Conservation (phyloP, 495 filamentous ascomycete genomes). For the Letharia columbiana region DNA sequence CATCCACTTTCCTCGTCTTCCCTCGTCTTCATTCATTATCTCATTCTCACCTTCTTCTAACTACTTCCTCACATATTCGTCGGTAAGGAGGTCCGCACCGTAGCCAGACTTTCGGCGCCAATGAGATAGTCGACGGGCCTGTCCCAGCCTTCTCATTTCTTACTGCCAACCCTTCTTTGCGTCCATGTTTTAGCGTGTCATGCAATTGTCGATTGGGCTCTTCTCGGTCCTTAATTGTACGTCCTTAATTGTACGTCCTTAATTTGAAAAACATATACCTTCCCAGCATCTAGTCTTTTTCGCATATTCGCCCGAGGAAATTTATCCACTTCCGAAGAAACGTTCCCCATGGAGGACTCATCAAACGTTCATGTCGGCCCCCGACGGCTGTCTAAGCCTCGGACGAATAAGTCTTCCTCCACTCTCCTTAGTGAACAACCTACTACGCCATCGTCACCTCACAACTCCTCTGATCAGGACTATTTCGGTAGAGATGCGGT, state of each 20-base stretch:
- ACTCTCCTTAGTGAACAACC: conserved; percentile 15
- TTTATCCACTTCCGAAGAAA: neutral
- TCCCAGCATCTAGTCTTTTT: neutral
- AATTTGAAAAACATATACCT: neutral
- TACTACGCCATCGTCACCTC: conserved; percentile 15
- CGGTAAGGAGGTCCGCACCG: neutral
- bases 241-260: neutral
- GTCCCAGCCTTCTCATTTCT: conserved; percentile 1
- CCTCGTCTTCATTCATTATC: neutral
- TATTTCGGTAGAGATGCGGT: conserved; percentile 18
- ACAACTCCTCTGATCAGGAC: conserved; percentile 22
- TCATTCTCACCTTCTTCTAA: neutral
- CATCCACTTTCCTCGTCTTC: neutral
- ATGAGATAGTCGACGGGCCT: neutral
- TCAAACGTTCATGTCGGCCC: conserved; percentile 4
- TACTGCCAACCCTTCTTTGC: neutral
- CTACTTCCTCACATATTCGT: neutral
- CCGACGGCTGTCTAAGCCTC: conserved; percentile 14
- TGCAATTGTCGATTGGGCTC: neutral
- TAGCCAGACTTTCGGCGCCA: neutral
- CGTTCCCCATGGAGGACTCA: neutral
- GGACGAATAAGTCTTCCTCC: conserved; percentile 24
- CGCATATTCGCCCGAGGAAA: neutral
- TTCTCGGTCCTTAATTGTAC: neutral
- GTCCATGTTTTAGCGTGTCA: neutral